These are phyloP conservation scores for Neurospora sp. DNA, from an alignment of 495 filamentous ascomycete genomes.

Conservation along the genomic window DNA sequence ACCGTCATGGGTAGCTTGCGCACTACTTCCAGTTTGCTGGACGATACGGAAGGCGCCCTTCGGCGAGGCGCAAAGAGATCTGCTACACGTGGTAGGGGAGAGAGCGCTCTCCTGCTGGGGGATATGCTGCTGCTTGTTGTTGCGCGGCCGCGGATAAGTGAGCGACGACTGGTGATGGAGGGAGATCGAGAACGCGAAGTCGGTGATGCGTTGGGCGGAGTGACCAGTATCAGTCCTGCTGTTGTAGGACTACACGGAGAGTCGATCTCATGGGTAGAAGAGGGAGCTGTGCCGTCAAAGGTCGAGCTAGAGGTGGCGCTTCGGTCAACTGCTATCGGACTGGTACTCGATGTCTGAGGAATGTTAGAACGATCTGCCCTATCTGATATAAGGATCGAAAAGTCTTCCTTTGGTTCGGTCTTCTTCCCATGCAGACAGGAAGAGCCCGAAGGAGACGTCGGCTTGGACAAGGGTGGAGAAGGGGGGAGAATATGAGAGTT, in stretches of 20 bases:
- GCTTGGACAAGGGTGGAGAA: slow-evolving; percentile 36
- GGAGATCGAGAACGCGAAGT: not conserved
- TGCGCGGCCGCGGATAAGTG: slow-evolving; percentile 17
- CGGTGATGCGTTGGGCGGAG: slow-evolving; percentile 2
- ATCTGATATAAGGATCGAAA: slow-evolving; percentile 28
- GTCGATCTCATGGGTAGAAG: slow-evolving; percentile 8
- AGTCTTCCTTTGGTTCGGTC: slow-evolving; percentile 2
- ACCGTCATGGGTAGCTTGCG: slow-evolving; percentile 55
- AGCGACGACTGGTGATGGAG: slow-evolving; percentile 3
- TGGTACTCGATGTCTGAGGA: slow-evolving; percentile 8
- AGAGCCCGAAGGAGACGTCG: slow-evolving; percentile 29
- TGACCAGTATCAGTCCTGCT: not conserved
- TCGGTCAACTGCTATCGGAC: not conserved
- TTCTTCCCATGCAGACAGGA: slow-evolving; percentile 25
- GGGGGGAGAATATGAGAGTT: slow-evolving; percentile 40
- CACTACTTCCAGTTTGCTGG: slow-evolving; percentile 26
- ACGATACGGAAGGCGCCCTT: not conserved
- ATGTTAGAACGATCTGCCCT: slow-evolving; percentile 32
- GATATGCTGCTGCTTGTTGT: slow-evolving; percentile 29
- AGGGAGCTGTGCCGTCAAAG: slow-evolving; percentile 3
- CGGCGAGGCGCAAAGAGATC: slow-evolving; percentile 50
- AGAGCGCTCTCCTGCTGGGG: slow-evolving; percentile 52
- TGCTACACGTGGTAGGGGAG: slow-evolving; percentile 58
- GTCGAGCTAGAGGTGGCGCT: slow-evolving; percentile 1
- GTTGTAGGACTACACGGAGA: slow-evolving; percentile 5